phyloP scores from a whole-genome alignment of 2,329 filamentous ascomycete species.

The Fusarium incarnatum region DNA sequence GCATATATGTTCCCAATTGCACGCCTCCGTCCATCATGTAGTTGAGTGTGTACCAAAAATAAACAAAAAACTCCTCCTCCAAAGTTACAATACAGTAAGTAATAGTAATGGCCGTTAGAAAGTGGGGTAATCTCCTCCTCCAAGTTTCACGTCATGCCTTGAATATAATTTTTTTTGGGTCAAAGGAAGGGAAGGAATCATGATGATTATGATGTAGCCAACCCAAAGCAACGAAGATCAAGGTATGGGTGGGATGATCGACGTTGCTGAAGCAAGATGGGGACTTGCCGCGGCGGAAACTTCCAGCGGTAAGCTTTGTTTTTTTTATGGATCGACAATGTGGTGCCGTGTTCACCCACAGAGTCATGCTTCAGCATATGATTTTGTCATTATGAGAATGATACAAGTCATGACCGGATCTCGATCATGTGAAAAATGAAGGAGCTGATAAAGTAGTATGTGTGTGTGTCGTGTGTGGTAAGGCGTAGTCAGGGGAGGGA shows the following conservation, averaged over 20 bases:
- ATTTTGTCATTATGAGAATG: slow-evolving; percentile 28
- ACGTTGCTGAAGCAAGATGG: slow-evolving; percentile 24
- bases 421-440: slow-evolving; percentile 12
- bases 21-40: slow-evolving; percentile 17
- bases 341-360: slow-evolving; percentile 43
- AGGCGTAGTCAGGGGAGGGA: not conserved
- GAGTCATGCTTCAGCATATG: slow-evolving; percentile 29
- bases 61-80: slow-evolving; percentile 5
- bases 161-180: slow-evolving; percentile 3
- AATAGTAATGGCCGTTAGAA: slow-evolving; percentile 22
- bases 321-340: slow-evolving; percentile 31
- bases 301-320: slow-evolving; percentile 14
- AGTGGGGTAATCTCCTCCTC: slow-evolving; percentile 23
- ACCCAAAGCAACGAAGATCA: not conserved
- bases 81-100: slow-evolving; percentile 25
- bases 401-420: slow-evolving; percentile 14
- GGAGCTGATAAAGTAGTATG: not conserved
- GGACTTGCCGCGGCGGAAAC: slow-evolving; percentile 26
- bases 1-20: slow-evolving; percentile 19
- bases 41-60: slow-evolving; percentile 2
- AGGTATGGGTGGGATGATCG: slow-evolving; percentile 18
- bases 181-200: not conserved
- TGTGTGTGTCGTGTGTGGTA: not conserved
- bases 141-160: slow-evolving; percentile 18
- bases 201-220: not conserved